Evolutionary conservation across 345 rosid species (phyloP).

Genomic region (Euphorbia lathyris): DNA sequence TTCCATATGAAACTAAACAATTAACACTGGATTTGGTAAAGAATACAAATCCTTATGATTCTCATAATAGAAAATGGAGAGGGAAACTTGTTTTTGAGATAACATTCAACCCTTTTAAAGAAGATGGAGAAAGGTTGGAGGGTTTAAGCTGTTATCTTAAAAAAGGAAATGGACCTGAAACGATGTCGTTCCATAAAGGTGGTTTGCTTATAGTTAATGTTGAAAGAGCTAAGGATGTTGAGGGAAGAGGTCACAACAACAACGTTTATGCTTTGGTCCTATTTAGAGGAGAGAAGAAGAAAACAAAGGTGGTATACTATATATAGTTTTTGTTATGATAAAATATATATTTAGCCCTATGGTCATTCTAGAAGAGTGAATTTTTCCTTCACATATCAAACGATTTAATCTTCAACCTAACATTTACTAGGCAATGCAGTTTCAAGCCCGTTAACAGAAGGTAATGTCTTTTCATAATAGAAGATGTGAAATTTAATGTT

Average conservation of each 20-base stretch:
- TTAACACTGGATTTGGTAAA: slow-evolving; percentile 39
- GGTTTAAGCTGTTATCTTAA: slow-evolving; percentile 12
- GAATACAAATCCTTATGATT: slow-evolving; percentile 34
- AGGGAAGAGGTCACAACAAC: slow-evolving; percentile 39
- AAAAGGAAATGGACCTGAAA: slow-evolving; percentile 13
- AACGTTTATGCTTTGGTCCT: slow-evolving; percentile 44
- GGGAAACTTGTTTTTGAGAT: slow-evolving; percentile 44
- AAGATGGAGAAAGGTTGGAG: slow-evolving; percentile 26
- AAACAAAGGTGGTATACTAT: slow-evolving; percentile 38
- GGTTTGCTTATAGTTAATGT: slow-evolving; percentile 44
- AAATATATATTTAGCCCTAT: too few relatives aligned
- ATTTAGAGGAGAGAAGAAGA: slow-evolving; percentile 47
- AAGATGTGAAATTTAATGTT: too few relatives aligned
- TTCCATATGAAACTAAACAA: slow-evolving; percentile 29
- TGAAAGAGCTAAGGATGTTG: slow-evolving; percentile 45
- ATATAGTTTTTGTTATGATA: too few relatives aligned
- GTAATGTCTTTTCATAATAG: too few relatives aligned
- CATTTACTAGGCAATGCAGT: too few relatives aligned
- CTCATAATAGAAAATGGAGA: slow-evolving; percentile 35
- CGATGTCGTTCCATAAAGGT: slow-evolving; percentile 5
- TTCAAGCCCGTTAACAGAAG: too few relatives aligned
- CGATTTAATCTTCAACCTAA: too few relatives aligned
- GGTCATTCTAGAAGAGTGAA: too few relatives aligned
- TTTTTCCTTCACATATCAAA: too few relatives aligned
- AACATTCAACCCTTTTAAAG: slow-evolving; percentile 40